Evolutionary conservation across 208 protist genomes (phyloP), one percentile per base, ranked within the genome.

Genomic region (Crithidia fasciculata): DNA sequence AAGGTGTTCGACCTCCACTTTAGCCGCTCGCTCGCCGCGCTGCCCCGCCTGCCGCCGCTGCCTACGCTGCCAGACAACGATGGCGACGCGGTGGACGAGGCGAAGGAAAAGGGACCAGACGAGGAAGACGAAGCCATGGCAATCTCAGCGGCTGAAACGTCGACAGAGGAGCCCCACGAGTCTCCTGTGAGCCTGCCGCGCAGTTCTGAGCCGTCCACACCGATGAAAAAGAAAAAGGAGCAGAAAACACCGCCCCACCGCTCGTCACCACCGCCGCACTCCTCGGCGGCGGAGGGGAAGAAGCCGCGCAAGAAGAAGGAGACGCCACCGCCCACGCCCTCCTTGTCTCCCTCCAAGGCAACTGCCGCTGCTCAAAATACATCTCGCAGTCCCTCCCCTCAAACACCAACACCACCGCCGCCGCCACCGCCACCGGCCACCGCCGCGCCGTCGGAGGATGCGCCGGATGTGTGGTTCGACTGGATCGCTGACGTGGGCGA

Each of bases 401-500:
- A 40, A 13, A 49, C 41, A 8, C 19, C 65, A n/a, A 52, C 64
- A 2, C 61, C 64, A 2, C 61, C 41, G 5, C 18, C 61, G 16
- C 61, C 61, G 4, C 2, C 16, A 44, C 4, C 62, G 4, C 19
- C n/a, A 36, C 2, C 62, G 5, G 15, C 44, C 12, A 13, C 67
- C 6, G 19, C 19, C 3, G 19, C 8, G 18, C 18, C 58, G 37
- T 8, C 45, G 2, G 41, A 43, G 10, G 53, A n/a, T 3, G 60
- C 63, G 19, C 28, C 55, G 4, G 87, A 92, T 72, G 82, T 95
- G 12, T 94, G 86, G 87, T 95, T 97, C 61, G 93, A 97, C 81
- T 95, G 89, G 81, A 84, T 95, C 58, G 87, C 85, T 8, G 92
- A 95, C 47, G 82, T 95, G 39, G 93, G 93, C 7, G 93, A 97